Conservation (phyloP, 2,329 filamentous ascomycete species). For the Hypoxylon sp. region DNA sequence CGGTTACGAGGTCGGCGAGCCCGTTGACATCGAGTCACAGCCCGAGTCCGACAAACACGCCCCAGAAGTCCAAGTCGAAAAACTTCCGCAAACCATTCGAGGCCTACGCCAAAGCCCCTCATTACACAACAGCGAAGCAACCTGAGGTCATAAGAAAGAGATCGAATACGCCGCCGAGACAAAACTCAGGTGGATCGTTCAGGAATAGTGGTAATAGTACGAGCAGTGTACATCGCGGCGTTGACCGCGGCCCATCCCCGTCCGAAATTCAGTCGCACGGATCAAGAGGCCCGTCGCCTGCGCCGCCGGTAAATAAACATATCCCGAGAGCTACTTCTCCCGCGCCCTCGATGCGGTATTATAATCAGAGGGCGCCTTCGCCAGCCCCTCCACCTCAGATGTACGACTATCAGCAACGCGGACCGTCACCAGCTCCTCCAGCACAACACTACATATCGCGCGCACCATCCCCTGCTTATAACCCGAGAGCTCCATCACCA, state of each 20-base stretch:
- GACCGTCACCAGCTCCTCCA: constrained; percentile 48
- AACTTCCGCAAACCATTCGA: constrained; percentile 73
- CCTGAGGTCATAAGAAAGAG: constrained; percentile 62
- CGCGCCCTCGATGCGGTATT: constrained; percentile 41
- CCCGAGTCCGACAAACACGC: constrained; percentile 61
- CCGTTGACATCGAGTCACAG: constrained; percentile 65
- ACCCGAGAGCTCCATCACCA: constrained; percentile 49
- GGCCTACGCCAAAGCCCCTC: constrained; percentile 71
- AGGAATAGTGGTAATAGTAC: constrained; percentile 39
- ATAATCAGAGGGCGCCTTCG: constrained; percentile 45
- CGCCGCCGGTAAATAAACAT: constrained; percentile 34
- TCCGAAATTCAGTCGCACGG: constrained; percentile 35
- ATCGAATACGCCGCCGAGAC: constrained; percentile 46
- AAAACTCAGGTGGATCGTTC: constrained; percentile 53
- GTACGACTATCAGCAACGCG: constrained; percentile 46
- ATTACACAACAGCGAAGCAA: constrained; percentile 69
- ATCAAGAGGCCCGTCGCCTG: constrained; percentile 39
- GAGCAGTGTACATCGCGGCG: constrained; percentile 12
- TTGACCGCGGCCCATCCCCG: constrained; percentile 34
- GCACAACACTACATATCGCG: constrained; percentile 44
- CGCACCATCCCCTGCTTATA: constrained; percentile 49
- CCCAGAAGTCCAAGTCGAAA: constrained; percentile 66
- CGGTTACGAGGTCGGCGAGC: constrained; percentile 69
- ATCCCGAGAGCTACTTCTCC: constrained; percentile 43
- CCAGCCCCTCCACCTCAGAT: constrained; percentile 48